These are phyloP conservation scores for Boeremia lycopersici DNA, from an alignment of 2,329 filamentous ascomycete genomes.

Conservation along the genomic window DNA sequence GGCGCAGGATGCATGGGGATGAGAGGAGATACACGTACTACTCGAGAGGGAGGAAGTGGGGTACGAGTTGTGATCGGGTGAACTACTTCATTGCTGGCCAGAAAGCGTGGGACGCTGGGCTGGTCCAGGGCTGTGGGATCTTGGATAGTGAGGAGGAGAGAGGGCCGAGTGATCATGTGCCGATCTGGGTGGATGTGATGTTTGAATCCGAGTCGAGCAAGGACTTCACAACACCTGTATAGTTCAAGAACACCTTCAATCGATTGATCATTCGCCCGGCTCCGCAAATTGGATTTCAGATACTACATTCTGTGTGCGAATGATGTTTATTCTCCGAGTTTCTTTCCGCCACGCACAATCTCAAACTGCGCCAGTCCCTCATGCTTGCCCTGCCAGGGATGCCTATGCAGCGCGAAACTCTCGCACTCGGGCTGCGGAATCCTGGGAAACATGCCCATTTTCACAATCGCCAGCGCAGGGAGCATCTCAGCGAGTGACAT, in stretches of 20 bases:
- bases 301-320: too few species aligned
- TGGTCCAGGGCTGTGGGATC: conserved; percentile 49
- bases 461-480: conserved; percentile 54
- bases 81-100: conserved; percentile 58
- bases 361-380: conserved; percentile 48
- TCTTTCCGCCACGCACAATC: conserved; percentile 48
- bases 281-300: not conserved
- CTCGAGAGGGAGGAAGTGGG: conserved; percentile 53
- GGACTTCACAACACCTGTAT: not conserved
- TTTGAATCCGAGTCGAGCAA: not conserved
- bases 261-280: not conserved
- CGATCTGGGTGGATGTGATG: conserved; percentile 51
- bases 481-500: conserved; percentile 51
- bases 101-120: conserved; percentile 46
- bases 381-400: conserved; percentile 52
- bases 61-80: conserved; percentile 59
- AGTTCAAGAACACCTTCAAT: not conserved
- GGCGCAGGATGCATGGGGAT: conserved; percentile 52
- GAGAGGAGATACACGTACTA: conserved; percentile 58
- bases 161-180: conserved; percentile 61
- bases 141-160: conserved; percentile 52
- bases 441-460: conserved; percentile 58
- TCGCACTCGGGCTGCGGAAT: conserved; percentile 56
- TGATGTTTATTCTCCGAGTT: conserved; percentile 35
- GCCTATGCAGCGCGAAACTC: conserved; percentile 52